phyloP scores from a whole-genome alignment of 2,329 filamentous ascomycete species.

The Bipolaris sorokiniana region DNA sequence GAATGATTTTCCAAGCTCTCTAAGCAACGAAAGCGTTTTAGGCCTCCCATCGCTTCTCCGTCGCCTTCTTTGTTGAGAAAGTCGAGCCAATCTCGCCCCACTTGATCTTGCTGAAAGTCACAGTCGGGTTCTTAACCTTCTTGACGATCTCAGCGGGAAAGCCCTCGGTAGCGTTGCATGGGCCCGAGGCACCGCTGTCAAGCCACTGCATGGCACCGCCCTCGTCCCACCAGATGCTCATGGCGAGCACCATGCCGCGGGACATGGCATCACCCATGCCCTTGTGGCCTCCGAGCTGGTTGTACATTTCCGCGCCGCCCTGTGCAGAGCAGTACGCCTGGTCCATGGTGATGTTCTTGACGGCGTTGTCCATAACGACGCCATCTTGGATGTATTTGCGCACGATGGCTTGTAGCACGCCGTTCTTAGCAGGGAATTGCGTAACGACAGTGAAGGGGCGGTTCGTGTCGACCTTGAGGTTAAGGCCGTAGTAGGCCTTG shows the following conservation, averaged over 20 bases:
- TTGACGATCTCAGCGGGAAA: constrained; percentile 57
- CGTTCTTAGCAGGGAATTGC: constrained; percentile 67
- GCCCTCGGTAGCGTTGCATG: constrained; percentile 62
- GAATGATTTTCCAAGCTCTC: neutral
- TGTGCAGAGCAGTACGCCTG: constrained; percentile 39
- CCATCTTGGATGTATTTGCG: constrained; percentile 71
- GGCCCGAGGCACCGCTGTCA: constrained; percentile 59
- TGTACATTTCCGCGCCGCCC: constrained; percentile 37
- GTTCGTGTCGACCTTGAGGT: constrained; percentile 62
- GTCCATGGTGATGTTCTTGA: constrained; percentile 43
- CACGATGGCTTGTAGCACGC: constrained; percentile 65
- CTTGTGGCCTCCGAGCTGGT: constrained; percentile 51
- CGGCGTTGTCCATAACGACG: constrained; percentile 63
- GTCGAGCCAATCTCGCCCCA: constrained; percentile 68
- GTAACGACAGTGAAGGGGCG: constrained; percentile 70
- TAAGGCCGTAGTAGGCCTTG: constrained; percentile 37
- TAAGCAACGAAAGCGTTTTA: constrained; percentile 5
- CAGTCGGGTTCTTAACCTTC: constrained; percentile 56
- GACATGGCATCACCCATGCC: constrained; percentile 56
- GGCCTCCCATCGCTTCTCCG: constrained; percentile 20
- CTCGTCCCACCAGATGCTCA: constrained; percentile 64
- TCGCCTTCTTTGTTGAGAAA: constrained; percentile 38
- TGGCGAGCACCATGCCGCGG: constrained; percentile 60
- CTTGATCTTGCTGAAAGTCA: constrained; percentile 63
- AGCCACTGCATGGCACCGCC: constrained; percentile 64